A percentile compares a stretch with the other conserved stretches of the same genome.
phyloP scores from a whole-genome alignment of 495 filamentous ascomycete species.

The Neurospora tetraspora region DNA sequence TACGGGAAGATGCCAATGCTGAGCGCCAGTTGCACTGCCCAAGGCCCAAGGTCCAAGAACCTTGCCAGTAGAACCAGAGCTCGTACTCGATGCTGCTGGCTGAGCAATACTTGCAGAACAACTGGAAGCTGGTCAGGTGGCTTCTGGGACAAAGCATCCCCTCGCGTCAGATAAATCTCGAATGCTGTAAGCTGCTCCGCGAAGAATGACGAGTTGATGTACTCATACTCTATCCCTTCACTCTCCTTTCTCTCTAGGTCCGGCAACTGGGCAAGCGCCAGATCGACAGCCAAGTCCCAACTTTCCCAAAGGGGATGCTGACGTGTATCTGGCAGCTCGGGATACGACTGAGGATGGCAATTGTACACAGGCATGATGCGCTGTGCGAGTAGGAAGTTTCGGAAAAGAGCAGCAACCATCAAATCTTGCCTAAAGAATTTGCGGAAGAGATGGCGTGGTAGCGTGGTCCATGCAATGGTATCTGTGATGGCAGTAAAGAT shows the following conservation, averaged over 20 bases:
- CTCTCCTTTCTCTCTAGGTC: conserved; percentile 62
- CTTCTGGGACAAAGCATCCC: conserved; percentile 67
- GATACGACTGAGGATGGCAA: conserved; percentile 85
- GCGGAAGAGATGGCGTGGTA: conserved; percentile 83
- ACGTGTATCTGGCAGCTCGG: conserved; percentile 81
- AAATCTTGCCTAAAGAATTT: conserved; percentile 95
- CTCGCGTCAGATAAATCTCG: conserved; percentile 88
- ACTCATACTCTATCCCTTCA: conserved; percentile 73
- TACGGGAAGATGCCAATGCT: conserved; percentile 99
- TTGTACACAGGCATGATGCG: conserved; percentile 92
- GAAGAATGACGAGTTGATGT: conserved; percentile 91
- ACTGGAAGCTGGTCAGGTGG: conserved; percentile 92
- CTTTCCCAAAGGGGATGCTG: conserved; percentile 92
- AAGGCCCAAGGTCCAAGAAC: conserved; percentile 91
- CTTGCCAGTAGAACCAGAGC: conserved; percentile 87
- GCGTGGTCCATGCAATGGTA: conserved; percentile 94
- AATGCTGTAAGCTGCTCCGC: conserved; percentile 96
- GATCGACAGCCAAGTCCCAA: conserved; percentile 95
- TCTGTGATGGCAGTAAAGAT: conserved; percentile 99
- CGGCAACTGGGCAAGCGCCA: conserved; percentile 86
- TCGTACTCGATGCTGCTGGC: conserved; percentile 87
- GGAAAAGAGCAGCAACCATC: conserved; percentile 94
- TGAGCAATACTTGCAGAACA: conserved; percentile 89
- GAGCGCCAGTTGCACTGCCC: conserved; percentile 92
- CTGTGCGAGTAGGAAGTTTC: conserved; percentile 91